phyloP scores from a whole-genome alignment of 176 grass and related monocot genomes.

The Rhynchospora pubera region DNA sequence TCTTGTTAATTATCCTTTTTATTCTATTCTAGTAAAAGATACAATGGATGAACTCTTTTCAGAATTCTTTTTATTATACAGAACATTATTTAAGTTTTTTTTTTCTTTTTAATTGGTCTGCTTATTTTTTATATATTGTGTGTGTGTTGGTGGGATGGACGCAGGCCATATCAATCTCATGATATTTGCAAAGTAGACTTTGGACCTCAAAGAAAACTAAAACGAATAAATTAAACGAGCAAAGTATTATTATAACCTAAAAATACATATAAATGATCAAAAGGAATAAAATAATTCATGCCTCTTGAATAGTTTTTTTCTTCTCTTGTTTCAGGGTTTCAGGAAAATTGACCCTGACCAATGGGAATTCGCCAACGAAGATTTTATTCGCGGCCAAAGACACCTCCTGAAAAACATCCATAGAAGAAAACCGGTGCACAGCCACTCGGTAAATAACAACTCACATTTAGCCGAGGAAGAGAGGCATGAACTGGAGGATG shows the following conservation, averaged over 20 bases:
- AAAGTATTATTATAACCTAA: neutral
- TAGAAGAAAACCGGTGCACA: conserved; percentile 80
- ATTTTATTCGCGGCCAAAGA: conserved; percentile 61
- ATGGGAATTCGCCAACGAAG: conserved; percentile 91
- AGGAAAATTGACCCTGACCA: conserved; percentile 60
- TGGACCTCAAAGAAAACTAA: neutral
- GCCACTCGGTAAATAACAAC: conserved; percentile 53
- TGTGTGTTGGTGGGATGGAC: neutral
- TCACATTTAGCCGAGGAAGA: conserved; percentile 32
- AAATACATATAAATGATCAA: neutral
- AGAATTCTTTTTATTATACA: neutral
- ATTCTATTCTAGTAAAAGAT: neutral
- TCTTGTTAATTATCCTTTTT: neutral
- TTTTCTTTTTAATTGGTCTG: neutral
- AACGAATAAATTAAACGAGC: neutral
- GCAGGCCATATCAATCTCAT: neutral
- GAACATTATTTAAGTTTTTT: neutral
- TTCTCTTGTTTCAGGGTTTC: conserved; percentile 50
- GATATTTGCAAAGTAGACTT: neutral
- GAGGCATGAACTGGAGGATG: conserved; percentile 48
- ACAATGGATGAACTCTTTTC: neutral
- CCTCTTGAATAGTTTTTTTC: neutral
- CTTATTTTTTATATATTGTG: neutral
- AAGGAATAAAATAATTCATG: neutral
- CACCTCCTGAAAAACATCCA: conserved; percentile 70